phyloP scores from a whole-genome alignment of 225 moss, liverwort and hornwort genomes.

The Physcomitrellopsis africana region DNA sequence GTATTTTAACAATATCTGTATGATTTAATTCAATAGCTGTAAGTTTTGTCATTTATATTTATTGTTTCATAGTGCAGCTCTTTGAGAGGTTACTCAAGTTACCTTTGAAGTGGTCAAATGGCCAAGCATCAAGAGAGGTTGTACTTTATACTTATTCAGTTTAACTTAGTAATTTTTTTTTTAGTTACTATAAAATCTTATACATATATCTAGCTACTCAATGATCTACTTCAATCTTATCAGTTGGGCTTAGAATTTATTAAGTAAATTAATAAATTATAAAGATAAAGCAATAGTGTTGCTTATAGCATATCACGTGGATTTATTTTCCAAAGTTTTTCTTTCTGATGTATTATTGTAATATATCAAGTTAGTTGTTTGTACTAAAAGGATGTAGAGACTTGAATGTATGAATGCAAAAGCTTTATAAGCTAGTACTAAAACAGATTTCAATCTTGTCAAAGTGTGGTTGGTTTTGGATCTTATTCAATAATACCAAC shows the following conservation, averaged over 20 bases:
- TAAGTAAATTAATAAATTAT: not conserved
- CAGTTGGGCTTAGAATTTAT: constrained; percentile 14
- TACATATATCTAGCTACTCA: constrained; percentile 6
- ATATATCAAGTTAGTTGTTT: constrained; percentile 23
- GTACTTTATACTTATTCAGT: constrained; percentile 17
- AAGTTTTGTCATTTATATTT: constrained; percentile 26
- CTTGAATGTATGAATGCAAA: constrained; percentile 25
- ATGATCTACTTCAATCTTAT: constrained; percentile 2
- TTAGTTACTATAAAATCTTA: constrained; percentile 18
- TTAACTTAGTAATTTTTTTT: constrained; percentile 22
- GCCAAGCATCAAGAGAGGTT: constrained; percentile 96
- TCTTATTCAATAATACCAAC: not conserved
- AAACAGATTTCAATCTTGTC: not conserved
- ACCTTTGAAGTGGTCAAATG: constrained; percentile 92
- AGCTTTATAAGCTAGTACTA: not conserved
- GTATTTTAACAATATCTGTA: constrained; percentile 12
- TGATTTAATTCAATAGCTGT: constrained; percentile 28
- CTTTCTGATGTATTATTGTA: constrained; percentile 18
- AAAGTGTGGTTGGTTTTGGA: constrained; percentile 9
- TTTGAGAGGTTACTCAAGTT: constrained; percentile 95
- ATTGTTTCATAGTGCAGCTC: constrained; percentile 58
- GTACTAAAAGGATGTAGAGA: constrained; percentile 12
- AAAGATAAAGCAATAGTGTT: constrained; percentile 3
- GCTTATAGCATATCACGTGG: not conserved
- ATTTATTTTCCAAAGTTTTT: constrained; percentile 1